phyloP scores from a whole-genome alignment of 257 asterid species.

The Nicotiana tomentosiformis region DNA sequence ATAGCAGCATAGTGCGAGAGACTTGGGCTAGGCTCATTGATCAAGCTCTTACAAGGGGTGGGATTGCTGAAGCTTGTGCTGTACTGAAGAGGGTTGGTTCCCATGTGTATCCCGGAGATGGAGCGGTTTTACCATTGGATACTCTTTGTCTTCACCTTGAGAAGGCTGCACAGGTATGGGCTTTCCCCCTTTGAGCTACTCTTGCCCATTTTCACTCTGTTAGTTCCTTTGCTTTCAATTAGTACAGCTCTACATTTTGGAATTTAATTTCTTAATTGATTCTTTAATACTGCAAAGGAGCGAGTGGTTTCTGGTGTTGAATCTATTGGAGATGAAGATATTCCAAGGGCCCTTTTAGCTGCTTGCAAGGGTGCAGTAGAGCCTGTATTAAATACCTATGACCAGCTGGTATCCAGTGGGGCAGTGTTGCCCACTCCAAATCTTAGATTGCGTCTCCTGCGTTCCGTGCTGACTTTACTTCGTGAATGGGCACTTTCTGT shows the following conservation, averaged over 20 bases:
- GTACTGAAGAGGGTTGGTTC: conserved; percentile 85
- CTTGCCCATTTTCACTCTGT: not conserved
- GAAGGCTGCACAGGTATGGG: conserved; percentile 66
- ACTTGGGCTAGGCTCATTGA: conserved; percentile 92
- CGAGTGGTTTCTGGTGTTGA: conserved; percentile 66
- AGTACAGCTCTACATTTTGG: conserved; percentile 10
- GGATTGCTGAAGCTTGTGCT: conserved; percentile 92
- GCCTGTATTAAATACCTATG: conserved; percentile 79
- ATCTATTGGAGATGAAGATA: conserved; percentile 83
- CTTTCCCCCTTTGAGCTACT: not conserved
- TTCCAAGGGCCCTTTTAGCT: conserved; percentile 79
- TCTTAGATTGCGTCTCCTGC: conserved; percentile 72
- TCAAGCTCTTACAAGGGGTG: conserved; percentile 90
- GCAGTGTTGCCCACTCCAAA: conserved; percentile 64
- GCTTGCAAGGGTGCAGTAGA: conserved; percentile 87
- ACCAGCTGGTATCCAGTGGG: conserved; percentile 71
- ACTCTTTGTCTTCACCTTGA: conserved; percentile 88
- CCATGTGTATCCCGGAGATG: conserved; percentile 79
- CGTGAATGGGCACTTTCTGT: conserved; percentile 85
- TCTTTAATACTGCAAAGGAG: conserved; percentile 37
- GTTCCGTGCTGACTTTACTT: conserved; percentile 73
- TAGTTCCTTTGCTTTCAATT: not conserved
- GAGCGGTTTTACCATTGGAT: conserved; percentile 76
- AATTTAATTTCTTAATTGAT: not conserved
- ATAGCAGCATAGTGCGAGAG: conserved; percentile 86